These are phyloP conservation scores for Fraxinus nigra DNA, from an alignment of 305 asterid genomes.

Conservation along the genomic window DNA sequence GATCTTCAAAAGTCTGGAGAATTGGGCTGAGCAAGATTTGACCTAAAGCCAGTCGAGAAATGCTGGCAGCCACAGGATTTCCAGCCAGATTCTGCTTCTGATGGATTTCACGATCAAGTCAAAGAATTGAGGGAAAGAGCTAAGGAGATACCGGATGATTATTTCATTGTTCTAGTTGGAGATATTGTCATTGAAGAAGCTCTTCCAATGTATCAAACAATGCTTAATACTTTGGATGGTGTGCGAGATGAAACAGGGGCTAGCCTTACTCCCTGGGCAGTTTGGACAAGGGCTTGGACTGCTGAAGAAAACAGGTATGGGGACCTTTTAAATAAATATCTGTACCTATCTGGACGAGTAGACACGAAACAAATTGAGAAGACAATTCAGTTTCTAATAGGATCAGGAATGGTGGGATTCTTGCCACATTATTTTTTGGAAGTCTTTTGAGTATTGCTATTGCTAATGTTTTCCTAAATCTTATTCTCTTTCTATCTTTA, in stretches of 20 bases:
- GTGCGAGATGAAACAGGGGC: slow-evolving; percentile 57
- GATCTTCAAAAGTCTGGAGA: slow-evolving; percentile 69
- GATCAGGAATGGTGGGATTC: slow-evolving; percentile 47
- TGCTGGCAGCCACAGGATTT: slow-evolving; percentile 90
- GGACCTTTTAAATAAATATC: slow-evolving; percentile 46
- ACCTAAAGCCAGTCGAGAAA: slow-evolving; percentile 78
- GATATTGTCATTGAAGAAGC: slow-evolving; percentile 60
- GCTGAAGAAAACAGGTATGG: slow-evolving; percentile 56
- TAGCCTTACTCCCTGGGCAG: slow-evolving; percentile 48
- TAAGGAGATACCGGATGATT: slow-evolving; percentile 56
- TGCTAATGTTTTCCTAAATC: neutral
- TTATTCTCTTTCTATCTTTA: neutral
- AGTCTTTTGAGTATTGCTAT: neutral
- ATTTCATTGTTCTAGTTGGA: slow-evolving; percentile 51
- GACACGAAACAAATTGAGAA: slow-evolving; percentile 48
- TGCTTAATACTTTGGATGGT: slow-evolving; percentile 51
- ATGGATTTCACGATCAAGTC: slow-evolving; percentile 68
- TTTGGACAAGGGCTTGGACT: slow-evolving; percentile 55
- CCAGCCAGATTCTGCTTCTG: slow-evolving; percentile 79
- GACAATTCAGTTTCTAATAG: slow-evolving; percentile 50
- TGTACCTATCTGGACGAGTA: slow-evolving; percentile 45
- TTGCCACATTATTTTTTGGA: neutral
- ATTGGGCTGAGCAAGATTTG: slow-evolving; percentile 68
- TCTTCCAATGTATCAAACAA: slow-evolving; percentile 49
- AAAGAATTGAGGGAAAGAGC: slow-evolving; percentile 68